phyloP scores from a whole-genome alignment of 1,284 basidiomycete species.

The Apiotrichum porosum region DNA sequence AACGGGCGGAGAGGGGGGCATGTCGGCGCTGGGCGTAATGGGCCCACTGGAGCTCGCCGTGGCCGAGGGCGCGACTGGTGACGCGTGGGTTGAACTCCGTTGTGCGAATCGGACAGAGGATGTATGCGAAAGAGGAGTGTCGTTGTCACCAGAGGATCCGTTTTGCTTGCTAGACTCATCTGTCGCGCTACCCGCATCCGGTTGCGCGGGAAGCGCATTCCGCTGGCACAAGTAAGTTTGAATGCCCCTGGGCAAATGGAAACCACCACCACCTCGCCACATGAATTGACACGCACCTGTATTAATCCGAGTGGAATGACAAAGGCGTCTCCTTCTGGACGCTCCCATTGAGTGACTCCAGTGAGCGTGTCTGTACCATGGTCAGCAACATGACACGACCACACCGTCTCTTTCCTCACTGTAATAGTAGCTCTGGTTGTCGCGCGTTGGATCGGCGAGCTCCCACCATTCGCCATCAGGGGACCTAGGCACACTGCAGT shows the following conservation, averaged over 20 bases:
- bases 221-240: conserved; percentile 48
- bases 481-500: conserved; percentile 66
- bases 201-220: conserved; percentile 18
- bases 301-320: conserved; percentile 85
- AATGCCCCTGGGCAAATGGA: background rate
- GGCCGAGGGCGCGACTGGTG: background rate
- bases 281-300: conserved; percentile 54
- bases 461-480: conserved; percentile 94
- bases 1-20: background rate
- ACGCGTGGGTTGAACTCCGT: no score
- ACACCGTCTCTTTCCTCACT: no score
- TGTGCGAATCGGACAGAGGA: background rate
- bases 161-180: no score
- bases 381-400: no score
- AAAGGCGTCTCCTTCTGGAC: conserved; percentile 64
- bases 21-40: conserved; percentile 10
- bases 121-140: background rate
- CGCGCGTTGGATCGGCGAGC: conserved; percentile 69
- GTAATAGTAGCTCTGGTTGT: conserved; percentile 83
- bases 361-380: conserved; percentile 65
- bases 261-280: background rate
- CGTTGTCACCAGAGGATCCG: no score
- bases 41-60: conserved; percentile 15
- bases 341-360: conserved; percentile 81
- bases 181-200: no score